phyloP scores from a whole-genome alignment of 2,329 filamentous ascomycete genomes.

The Alternaria postmessia region DNA sequence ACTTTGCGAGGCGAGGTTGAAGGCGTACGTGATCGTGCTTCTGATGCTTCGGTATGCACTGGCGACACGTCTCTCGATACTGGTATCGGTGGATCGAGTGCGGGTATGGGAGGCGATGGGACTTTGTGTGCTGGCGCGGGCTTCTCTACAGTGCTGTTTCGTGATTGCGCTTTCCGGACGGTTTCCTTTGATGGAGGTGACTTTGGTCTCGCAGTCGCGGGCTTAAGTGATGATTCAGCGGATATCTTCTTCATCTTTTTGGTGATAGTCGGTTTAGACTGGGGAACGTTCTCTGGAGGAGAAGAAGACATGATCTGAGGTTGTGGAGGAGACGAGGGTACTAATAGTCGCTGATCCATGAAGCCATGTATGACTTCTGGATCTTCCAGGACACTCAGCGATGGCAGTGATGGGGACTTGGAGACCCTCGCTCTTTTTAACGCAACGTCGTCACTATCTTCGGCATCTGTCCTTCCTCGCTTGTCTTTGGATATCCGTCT shows the following conservation, averaged over 20 bases:
- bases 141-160: slow-evolving; percentile 9
- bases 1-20: slow-evolving; percentile 25
- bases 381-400: slow-evolving; percentile 29
- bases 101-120: slow-evolving; percentile 3
- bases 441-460: background rate
- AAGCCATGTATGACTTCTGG: slow-evolving; percentile 38
- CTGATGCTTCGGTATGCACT: slow-evolving; percentile 10
- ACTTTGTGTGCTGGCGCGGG: slow-evolving; percentile 1
- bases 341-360: slow-evolving; percentile 40
- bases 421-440: slow-evolving; percentile 12
- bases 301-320: slow-evolving; percentile 7
- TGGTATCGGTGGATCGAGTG: slow-evolving; percentile 4
- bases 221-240: background rate
- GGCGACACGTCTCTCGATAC: slow-evolving; percentile 15
- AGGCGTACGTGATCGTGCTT: slow-evolving; percentile 15
- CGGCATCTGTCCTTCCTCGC: slow-evolving; percentile 7
- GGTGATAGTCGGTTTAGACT: slow-evolving; percentile 6
- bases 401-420: slow-evolving; percentile 15
- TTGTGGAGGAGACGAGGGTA: slow-evolving; percentile 22
- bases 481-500: slow-evolving; percentile 10
- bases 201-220: background rate
- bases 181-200: slow-evolving; percentile 1
- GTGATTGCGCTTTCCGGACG: background rate
- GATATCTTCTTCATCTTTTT: slow-evolving; percentile 4
- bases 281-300: slow-evolving; percentile 2